Base-by-base conservation (phyloP, 164 flowering plant species). In the Buxus sempervirens region DNA sequence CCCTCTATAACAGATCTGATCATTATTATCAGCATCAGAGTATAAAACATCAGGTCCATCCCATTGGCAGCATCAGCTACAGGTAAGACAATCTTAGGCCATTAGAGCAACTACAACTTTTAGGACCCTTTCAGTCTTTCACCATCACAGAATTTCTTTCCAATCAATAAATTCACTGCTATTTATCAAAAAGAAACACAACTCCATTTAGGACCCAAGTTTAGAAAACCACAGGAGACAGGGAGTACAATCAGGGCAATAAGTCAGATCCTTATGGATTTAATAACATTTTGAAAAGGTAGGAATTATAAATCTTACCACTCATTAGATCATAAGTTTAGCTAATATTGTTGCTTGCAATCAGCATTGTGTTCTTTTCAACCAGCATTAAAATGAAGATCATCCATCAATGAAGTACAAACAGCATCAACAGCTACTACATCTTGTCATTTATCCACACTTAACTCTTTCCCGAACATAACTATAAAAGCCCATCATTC, bases 401-500 rank as follows among this genome's bases (percentile, higher is more conserved):
- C 78, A 77, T 60, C 78, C 78, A 76, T 74, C 73, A 62, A 74
- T 58, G 51, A 62, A 60, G 63, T 64, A 77, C 26, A 75, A 76
- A 70, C 75, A 82, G 82, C 83, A 85, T 72, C 83, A 78, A 66
- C 82, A 74, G 76, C 84, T 41, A 80, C 75, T 63, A 60, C 75
- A 66, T 67, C 81, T 62, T 60, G 51, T 54, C 73, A 68, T 72
- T 63, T 76, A 66, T 78, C 78, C 66, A 73, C 77, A 66, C 61
- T 68, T 63, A 76, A 55, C 62, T 70, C 61, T 72, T 74, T 70
- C 84, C 42, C 85, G 86, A 80, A 65, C 88, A 79, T 12, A 76
- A 77, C 87, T 82, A 87, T 72, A 81, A 81, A 84, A 85, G 32
- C 73, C 79, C 60, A 83, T 67, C 65, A 76, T 66, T 48, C 77